These are phyloP conservation scores for Diplotaxis tenuifolia DNA, from an alignment of 345 rosid genomes.

Conservation along the genomic window DNA sequence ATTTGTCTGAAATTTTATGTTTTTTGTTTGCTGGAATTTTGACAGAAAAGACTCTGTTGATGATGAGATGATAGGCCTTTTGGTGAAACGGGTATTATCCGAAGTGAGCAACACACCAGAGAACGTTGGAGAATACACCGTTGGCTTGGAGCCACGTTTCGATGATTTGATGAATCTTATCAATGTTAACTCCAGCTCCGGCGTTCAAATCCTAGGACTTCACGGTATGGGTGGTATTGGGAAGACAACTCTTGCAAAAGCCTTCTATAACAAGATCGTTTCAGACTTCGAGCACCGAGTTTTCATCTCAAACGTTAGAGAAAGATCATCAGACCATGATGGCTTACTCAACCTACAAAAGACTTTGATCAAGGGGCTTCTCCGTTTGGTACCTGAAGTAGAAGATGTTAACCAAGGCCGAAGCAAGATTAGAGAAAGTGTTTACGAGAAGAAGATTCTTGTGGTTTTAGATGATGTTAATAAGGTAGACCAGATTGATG, in stretches of 20 bases:
- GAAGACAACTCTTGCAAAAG: conserved; percentile 38
- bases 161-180: background rate
- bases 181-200: background rate
- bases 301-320: conserved; percentile 40
- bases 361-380: conserved; percentile 36
- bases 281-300: conserved; percentile 16
- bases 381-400: background rate
- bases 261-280: conserved; percentile 26
- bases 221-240: conserved; percentile 48
- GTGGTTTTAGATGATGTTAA: conserved; percentile 65
- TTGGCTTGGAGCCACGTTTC: conserved; percentile 26
- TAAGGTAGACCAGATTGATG: conserved; percentile 40
- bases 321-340: conserved; percentile 15
- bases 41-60: conserved; percentile 1
- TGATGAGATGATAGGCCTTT: conserved; percentile 31
- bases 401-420: conserved; percentile 33
- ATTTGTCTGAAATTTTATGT: background rate
- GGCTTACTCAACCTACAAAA: conserved; percentile 48
- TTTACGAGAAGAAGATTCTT: conserved; percentile 38
- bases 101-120: conserved; percentile 54
- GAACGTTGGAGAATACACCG: conserved; percentile 38
- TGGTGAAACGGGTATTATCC: conserved; percentile 46
- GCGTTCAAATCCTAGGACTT: conserved; percentile 26
- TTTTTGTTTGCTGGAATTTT: background rate
- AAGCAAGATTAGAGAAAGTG: conserved; percentile 16